Evolutionary conservation across 1,139 yeast genomes (phyloP).

Genomic region (Groenewaldozyma sp.): DNA sequence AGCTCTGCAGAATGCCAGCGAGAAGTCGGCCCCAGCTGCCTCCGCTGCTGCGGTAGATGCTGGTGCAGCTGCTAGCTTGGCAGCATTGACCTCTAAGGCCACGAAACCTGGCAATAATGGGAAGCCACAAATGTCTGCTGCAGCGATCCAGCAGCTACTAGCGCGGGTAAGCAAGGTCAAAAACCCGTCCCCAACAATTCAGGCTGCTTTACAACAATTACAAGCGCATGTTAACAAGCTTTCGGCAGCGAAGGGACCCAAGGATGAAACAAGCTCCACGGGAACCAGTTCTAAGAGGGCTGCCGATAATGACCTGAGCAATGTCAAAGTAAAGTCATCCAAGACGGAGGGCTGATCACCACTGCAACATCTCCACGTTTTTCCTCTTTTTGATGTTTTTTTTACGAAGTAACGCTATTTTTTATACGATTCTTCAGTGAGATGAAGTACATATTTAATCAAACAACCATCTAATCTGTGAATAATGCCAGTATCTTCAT

Average conservation of each 20-base stretch:
- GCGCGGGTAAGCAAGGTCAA: constrained; percentile 30
- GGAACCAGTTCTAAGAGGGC: constrained; percentile 12
- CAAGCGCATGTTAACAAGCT: constrained; percentile 26
- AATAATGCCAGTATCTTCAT: too few species aligned
- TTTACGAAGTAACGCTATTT: neutral
- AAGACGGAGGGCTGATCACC: constrained; percentile 12
- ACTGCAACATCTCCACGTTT: too few species aligned
- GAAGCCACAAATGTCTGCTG: constrained; percentile 18
- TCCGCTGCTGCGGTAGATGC: neutral
- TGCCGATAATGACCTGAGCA: constrained; percentile 12
- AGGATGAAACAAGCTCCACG: neutral
- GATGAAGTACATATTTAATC: neutral
- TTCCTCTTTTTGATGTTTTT: neutral
- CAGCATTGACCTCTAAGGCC: constrained; percentile 7
- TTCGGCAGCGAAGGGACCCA: constrained; percentile 11
- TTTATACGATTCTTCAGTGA: constrained; percentile 4
- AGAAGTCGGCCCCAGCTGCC: neutral
- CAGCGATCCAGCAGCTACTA: constrained; percentile 27
- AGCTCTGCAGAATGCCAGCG: neutral
- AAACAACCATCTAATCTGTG: too few species aligned
- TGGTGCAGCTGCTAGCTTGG: neutral
- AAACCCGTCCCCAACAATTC: constrained; percentile 29
- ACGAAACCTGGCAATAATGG: constrained; percentile 6
- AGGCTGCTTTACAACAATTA: constrained; percentile 30
- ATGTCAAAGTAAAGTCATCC: constrained; percentile 10